A percentile compares a stretch with the other conserved stretches of the same genome.
phyloP scores from a whole-genome alignment of 331 rosid species.

The Rosa hybrid region DNA sequence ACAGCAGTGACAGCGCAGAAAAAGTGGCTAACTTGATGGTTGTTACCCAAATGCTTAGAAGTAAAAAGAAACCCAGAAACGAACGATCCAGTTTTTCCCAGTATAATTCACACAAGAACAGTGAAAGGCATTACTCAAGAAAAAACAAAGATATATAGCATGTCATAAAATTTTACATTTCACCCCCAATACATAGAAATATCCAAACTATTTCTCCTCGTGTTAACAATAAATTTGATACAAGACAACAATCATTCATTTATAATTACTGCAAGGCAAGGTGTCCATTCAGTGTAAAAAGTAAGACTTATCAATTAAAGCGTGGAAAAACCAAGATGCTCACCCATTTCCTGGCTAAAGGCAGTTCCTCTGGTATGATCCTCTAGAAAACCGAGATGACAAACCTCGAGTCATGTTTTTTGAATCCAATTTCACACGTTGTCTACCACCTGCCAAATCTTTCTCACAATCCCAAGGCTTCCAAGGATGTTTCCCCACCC shows the following conservation, averaged over 20 bases:
- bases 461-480: slow-evolving; percentile 97
- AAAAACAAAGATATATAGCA: background rate
- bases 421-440: slow-evolving; percentile 58
- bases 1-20: background rate
- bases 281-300: background rate
- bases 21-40: background rate
- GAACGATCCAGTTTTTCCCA: background rate
- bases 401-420: slow-evolving; percentile 67
- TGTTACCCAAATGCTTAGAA: background rate
- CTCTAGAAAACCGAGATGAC: slow-evolving; percentile 71
- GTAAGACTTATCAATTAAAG: background rate
- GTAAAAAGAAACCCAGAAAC: background rate
- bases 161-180: background rate
- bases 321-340: background rate
- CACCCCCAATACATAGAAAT: background rate
- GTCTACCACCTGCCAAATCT: slow-evolving; percentile 78
- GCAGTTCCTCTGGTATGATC: slow-evolving; percentile 69
- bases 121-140: background rate
- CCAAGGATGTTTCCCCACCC: slow-evolving; percentile 94
- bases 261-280: background rate
- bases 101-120: background rate
- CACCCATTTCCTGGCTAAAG: slow-evolving; percentile 36
- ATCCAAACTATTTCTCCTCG: background rate
- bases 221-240: background rate
- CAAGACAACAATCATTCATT: background rate